Evolutionary conservation across 495 filamentous ascomycete species (phyloP).

Genomic region (Thermothielavioides terrestris): DNA sequence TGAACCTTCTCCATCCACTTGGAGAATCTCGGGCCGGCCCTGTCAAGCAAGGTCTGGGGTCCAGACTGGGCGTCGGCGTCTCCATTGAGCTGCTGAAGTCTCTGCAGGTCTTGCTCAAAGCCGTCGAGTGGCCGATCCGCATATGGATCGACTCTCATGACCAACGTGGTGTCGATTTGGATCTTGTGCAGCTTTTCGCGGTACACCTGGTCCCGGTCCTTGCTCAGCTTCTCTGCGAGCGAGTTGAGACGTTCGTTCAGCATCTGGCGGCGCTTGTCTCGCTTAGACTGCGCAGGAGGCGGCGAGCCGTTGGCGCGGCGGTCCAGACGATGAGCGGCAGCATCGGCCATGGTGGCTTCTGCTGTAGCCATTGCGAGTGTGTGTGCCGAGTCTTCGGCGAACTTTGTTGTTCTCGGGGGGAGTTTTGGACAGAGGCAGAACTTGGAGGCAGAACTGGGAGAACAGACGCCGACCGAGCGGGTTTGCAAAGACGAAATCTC

Average conservation of each 20-base stretch:
- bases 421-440: too few species aligned
- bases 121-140: slow-evolving; percentile 62
- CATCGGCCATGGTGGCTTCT: slow-evolving; percentile 23
- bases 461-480: too few species aligned
- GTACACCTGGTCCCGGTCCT: slow-evolving; percentile 75
- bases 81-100: slow-evolving; percentile 52
- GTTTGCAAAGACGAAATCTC: background rate
- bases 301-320: slow-evolving; percentile 25
- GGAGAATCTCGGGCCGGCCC: slow-evolving; percentile 72
- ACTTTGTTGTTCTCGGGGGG: background rate
- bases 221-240: slow-evolving; percentile 64
- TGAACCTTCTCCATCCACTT: slow-evolving; percentile 79
- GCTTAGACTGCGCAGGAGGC: slow-evolving; percentile 53
- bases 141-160: slow-evolving; percentile 76
- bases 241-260: slow-evolving; percentile 66
- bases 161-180: slow-evolving; percentile 80
- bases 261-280: slow-evolving; percentile 76
- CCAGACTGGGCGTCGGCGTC: slow-evolving; percentile 40
- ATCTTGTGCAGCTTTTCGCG: slow-evolving; percentile 80
- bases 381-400: too few species aligned
- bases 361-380: slow-evolving; percentile 29
- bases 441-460: background rate
- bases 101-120: slow-evolving; percentile 53
- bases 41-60: slow-evolving; percentile 42
- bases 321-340: slow-evolving; percentile 14